Base-by-base conservation (phyloP, 192 early-diverging fungal species). In the Backusella westeae region DNA sequence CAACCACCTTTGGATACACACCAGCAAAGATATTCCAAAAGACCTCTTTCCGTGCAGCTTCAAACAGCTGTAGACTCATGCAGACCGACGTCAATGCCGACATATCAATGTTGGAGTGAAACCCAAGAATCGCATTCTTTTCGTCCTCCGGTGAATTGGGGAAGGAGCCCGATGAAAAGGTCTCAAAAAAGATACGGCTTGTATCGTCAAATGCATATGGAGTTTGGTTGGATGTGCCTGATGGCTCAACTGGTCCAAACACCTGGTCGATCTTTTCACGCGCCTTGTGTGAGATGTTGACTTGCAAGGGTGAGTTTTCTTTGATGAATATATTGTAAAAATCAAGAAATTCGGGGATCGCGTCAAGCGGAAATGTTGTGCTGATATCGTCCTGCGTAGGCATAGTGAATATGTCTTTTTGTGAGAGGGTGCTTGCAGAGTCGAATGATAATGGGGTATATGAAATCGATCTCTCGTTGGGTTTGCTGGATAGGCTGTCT, bases 301-400 rank as follows among this genome's bases (percentile, higher is more conserved):
- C 71, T 14, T 78, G 71, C 23, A 78, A 59, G 6, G 71, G 77
- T 0, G 77, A 38, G 26, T 35, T 34, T 3, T 73, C 63, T 1
- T 44, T 38, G 32, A 78, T 73, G n/a, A 72, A 78, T 3, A 65
- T 78, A 7, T 78, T 38, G 21, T 78, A 78, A 39, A 78, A 78
- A n/a, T 71, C 71, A 4, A 78, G 34, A 41, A 72, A 78, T 19
- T 34, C 29, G 6, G 56, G 56, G 8, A 63, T 26, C 12, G 21
- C 21, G 8, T 63, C 56, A 1, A 63, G 23, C 14, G 56, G 26
- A 29, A 63, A 63, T 0, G 12, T 63, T 10, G 56, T 12, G 10
- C 3, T 29, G 56, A 63, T 26, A 10, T 63, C 56, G 0, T 63
- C 23, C 2, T 26, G 7, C 0, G 56, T 63, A 29, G 56, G 56